Evolutionary conservation across 176 grass and related monocot genomes (phyloP), one percentile per base, ranked within the genome.

Genomic region (Saccharum spontaneum): DNA sequence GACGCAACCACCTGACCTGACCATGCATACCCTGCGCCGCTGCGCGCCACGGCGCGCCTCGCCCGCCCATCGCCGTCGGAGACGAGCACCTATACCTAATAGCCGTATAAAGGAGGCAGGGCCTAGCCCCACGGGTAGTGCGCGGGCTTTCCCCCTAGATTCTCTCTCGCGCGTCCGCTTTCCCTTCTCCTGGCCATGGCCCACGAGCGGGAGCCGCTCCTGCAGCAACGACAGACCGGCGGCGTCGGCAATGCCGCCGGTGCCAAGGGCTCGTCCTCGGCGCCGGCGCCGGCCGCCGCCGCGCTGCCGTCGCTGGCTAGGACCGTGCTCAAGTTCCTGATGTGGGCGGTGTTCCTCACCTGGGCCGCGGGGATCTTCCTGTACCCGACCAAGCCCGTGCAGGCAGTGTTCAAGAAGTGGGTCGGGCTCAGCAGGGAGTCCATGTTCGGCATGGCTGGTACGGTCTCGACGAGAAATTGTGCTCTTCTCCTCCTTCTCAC

Each of bases 311-410:
- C 87, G 18, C 79, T 98, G 52, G 80, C 69, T 55, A 92, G 80
- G 87, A 83, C 83, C 54, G 82, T 80, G 75, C 88, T 98, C 81
- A 94, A 94, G 78, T 89, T 81, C 63, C 71, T 94, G 13, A 95
- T 98, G 89, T 98, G 96, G 96, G 71, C 77, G 50, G 76, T 94
- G 28, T 89, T 95, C 80, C 61, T 95, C 60, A 85, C 69, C 30
- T 98, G 96, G 96, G 85, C 78, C 38, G 79, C 69, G 62, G 87
- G 74, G 18, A 90, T 98, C 82, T 94, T 94, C 86, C 81, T 98
- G 80, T 94, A 82, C 76, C 88, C 93, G 10, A 95, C 87, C 77
- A 73, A 79, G 10, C 66, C 86, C 31, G 81, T 22, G 81, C 79
- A 72, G 68, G 54, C 72, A 22, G 59, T 81, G 80, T 62, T 89